These are phyloP conservation scores for Lophium mytilinum DNA, from an alignment of 495 filamentous ascomycete species.

Conservation along the genomic window DNA sequence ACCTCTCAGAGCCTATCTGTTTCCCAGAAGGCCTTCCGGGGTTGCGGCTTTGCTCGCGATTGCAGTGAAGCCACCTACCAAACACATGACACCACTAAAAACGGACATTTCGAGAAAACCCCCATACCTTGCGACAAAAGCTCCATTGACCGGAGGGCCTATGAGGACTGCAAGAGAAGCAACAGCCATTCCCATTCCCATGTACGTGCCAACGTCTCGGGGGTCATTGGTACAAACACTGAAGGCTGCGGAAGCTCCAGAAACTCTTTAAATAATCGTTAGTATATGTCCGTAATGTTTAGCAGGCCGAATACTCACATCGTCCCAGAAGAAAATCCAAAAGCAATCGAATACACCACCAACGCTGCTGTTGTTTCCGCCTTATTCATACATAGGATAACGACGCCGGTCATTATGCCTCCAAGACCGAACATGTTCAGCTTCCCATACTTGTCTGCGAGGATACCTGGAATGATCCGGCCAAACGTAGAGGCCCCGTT, in stretches of 20 bases:
- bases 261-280: conserved; percentile 23
- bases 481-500: conserved; percentile 45
- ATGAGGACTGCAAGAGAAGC: conserved; percentile 40
- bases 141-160: conserved; percentile 48
- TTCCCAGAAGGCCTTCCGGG: conserved; percentile 30
- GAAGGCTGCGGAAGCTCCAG: conserved; percentile 38
- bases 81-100: conserved; percentile 41
- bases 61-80: conserved; percentile 15
- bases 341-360: conserved; percentile 32
- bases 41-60: conserved; percentile 29
- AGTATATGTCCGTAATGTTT: no score
- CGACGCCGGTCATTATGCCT: conserved; percentile 32
- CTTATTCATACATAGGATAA: conserved; percentile 38
- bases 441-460: conserved; percentile 47
- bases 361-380: conserved; percentile 34
- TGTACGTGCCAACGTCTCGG: conserved; percentile 45
- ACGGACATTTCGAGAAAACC: conserved; percentile 37
- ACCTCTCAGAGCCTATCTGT: background rate
- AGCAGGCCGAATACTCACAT: conserved; percentile 14
- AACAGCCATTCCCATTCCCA: conserved; percentile 46
- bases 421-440: conserved; percentile 39
- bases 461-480: conserved; percentile 46
- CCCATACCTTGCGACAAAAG: conserved; percentile 36
- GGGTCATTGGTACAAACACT: conserved; percentile 32
- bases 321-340: conserved; percentile 39